Evolutionary conservation across 73 alveolate genomes (phyloP), one percentile per base, ranked within the genome.

Genomic region (Symbiodinium natans): DNA sequence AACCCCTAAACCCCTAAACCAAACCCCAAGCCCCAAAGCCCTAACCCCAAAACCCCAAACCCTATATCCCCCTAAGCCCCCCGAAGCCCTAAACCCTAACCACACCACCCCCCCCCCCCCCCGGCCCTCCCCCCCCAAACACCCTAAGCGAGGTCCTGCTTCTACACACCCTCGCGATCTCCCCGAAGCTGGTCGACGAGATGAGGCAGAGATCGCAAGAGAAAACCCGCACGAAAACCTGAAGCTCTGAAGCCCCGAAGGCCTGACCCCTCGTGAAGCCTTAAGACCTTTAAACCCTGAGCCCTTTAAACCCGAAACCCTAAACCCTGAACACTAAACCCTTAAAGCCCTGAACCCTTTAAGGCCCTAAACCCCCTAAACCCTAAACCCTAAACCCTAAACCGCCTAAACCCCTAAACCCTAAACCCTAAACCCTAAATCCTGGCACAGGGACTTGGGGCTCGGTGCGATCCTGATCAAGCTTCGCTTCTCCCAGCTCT

Each of bases 401-500:
- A 43, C 11, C 6, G 19, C 56, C 56, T 43, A 43, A 43, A 43
- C 56, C 56, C 56, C 56, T 43, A 11, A 43, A 11, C 56, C 56
- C 56, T 43, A 43, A 43, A 11, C 56, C 56, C 56, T 43, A 43
- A 43, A 43, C n/a, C 21, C 0, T 52, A 2, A 52, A 52, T 6
- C 68, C 68, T 0, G 9, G 21, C 13, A 11, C 84, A 73, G 84
- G 36, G 95, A 88, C 34, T 40, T 88, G 48, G 86, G 73, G 11
- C 74, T 88, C 86, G 42, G 40, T 33, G 43, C 27, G 34, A 41
- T 40, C 74, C 86, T 88, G 36, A 33, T 88, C 82, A 88, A 40
- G 95, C 86, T 88, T 19, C 95, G 95, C 41, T 88, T 63, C 31
- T 63, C 86, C 21, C 95, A 83, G 33, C 42, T 86, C 41, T 54